phyloP scores from a whole-genome alignment of 345 rosid genomes.

The Euphorbia peplus region DNA sequence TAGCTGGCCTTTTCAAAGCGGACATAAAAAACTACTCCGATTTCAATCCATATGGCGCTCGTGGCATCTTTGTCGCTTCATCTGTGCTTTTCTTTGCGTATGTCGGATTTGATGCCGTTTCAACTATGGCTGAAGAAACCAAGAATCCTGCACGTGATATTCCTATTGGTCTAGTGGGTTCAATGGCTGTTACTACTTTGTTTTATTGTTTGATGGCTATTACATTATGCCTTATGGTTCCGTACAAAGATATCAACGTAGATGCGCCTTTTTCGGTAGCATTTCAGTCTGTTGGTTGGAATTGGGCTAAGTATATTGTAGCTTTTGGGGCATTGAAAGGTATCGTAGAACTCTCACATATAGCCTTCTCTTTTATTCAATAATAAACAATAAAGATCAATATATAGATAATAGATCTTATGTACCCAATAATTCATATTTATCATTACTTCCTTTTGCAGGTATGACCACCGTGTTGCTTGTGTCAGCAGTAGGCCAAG shows the following conservation, averaged over 20 bases:
- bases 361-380: too few relatives aligned
- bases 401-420: too few relatives aligned
- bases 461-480: constrained; percentile 59
- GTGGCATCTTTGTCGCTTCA: constrained; percentile 60
- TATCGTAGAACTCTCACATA: too few relatives aligned
- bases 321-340: constrained; percentile 68
- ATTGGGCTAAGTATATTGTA: constrained; percentile 63
- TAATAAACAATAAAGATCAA: too few relatives aligned
- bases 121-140: constrained; percentile 92
- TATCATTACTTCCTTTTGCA: too few relatives aligned
- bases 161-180: constrained; percentile 78
- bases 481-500: constrained; percentile 52
- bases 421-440: too few relatives aligned
- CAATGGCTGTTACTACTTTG: constrained; percentile 40
- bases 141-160: constrained; percentile 75
- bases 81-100: constrained; percentile 84
- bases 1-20: constrained; percentile 59
- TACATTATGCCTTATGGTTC: constrained; percentile 51
- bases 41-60: constrained; percentile 51
- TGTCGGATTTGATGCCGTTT: constrained; percentile 78
- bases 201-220: constrained; percentile 47
- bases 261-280: constrained; percentile 63
- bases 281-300: constrained; percentile 47
- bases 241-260: constrained; percentile 38
- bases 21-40: constrained; percentile 46